Conservation (phyloP, 1,284 basidiomycete species). For the Moesziomyces parantarcticus region DNA sequence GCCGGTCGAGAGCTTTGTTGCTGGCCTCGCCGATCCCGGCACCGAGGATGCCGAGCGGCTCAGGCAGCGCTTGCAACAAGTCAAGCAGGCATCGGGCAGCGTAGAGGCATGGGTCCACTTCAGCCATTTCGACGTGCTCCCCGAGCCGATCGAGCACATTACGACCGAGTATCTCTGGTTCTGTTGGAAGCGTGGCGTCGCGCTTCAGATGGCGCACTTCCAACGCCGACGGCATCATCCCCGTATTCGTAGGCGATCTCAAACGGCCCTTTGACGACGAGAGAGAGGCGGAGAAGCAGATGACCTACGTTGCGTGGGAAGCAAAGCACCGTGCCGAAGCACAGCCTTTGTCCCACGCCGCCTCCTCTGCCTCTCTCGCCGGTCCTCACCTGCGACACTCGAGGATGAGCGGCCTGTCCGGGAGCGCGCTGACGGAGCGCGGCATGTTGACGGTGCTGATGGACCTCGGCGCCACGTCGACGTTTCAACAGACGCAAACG, state of each 20-base stretch:
- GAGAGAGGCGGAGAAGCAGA: not conserved
- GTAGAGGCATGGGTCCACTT: conserved; percentile 8
- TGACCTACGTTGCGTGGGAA: conserved; percentile 3
- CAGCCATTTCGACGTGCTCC: conserved; percentile 8
- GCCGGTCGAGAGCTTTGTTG: too few relatives aligned
- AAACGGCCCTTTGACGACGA: not conserved
- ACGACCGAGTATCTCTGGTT: conserved; percentile 13
- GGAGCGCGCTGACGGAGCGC: too few relatives aligned
- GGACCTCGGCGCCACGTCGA: too few relatives aligned
- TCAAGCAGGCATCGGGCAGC: not conserved
- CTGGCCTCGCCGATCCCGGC: too few relatives aligned
- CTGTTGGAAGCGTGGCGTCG: conserved; percentile 20
- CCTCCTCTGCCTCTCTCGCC: too few relatives aligned
- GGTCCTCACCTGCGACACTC: too few relatives aligned
- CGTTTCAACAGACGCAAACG: too few relatives aligned
- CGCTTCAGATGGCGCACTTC: not conserved
- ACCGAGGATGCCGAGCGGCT: too few relatives aligned
- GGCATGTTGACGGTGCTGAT: too few relatives aligned
- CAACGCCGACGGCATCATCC: conserved; percentile 7
- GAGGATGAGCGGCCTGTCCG: too few relatives aligned
- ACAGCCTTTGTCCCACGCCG: not conserved
- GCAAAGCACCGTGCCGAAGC: not conserved
- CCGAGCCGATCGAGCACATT: not conserved
- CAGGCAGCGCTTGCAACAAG: too few relatives aligned
- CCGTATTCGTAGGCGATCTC: conserved; percentile 1